Percentiles rank a stretch among this genome's conserved stretches.
Evolutionary conservation across 192 early-diverging fungal genomes (phyloP).

Genomic region (Coemansia sp.): DNA sequence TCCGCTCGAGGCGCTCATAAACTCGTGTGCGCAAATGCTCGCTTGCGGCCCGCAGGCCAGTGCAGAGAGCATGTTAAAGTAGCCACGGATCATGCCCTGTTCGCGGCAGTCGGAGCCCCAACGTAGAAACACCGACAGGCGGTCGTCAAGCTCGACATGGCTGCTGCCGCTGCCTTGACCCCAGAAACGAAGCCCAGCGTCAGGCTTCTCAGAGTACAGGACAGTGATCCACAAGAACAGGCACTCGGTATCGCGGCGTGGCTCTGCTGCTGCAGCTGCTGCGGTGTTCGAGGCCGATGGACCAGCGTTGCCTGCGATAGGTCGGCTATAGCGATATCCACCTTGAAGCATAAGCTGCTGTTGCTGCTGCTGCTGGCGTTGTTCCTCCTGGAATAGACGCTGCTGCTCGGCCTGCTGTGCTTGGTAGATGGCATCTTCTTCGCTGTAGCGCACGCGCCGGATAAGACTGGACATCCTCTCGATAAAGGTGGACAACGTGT

Average conservation of each 20-base stretch:
- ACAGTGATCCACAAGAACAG: constrained; percentile 72
- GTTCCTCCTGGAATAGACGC: constrained; percentile 36
- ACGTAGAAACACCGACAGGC: constrained; percentile 62
- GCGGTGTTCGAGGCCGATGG: constrained; percentile 2
- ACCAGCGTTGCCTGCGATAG: constrained; percentile 14
- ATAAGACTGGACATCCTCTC: constrained; percentile 59
- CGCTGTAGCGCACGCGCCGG: constrained; percentile 63
- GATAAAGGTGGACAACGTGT: constrained; percentile 57
- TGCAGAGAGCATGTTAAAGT: constrained; percentile 79
- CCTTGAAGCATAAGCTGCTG: constrained; percentile 36
- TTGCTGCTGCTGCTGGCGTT: constrained; percentile 41
- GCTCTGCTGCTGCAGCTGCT: constrained; percentile 21
- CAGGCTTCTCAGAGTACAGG: constrained; percentile 73
- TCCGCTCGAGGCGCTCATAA: constrained; percentile 46
- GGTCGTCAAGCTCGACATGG: constrained; percentile 48
- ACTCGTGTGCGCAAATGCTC: constrained; percentile 60
- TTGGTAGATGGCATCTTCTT: constrained; percentile 65
- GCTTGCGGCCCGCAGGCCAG: constrained; percentile 75
- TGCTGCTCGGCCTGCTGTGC: constrained; percentile 40
- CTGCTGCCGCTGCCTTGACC: constrained; percentile 21
- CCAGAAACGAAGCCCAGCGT: constrained; percentile 76
- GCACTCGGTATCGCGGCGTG: constrained; percentile 63
- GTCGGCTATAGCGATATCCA: constrained; percentile 35
- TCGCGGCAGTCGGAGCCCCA: constrained; percentile 65
- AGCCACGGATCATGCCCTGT: constrained; percentile 63